Base-by-base conservation (phyloP, 306 rosid species). In the Acmispon strigosus region DNA sequence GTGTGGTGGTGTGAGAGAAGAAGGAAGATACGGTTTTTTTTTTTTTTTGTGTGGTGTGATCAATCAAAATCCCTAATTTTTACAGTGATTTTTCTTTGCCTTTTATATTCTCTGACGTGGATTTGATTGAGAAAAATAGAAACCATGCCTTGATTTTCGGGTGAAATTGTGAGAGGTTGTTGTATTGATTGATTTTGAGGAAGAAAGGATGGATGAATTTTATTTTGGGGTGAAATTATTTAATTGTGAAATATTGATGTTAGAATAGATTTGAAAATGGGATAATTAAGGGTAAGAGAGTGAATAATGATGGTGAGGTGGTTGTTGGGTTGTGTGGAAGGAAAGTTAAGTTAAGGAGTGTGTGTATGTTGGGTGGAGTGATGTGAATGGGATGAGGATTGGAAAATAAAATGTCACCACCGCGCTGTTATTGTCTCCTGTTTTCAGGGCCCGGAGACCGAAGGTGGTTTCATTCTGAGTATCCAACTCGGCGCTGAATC, bases 401-500 rank as follows among this genome's bases (percentile, higher is more conserved):
- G 29, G 50, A 61, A 10, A 64, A 39, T 9, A 9, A 39, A 12
- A 62, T 16, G 49, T 61, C 50, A 61, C 16, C 67, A 17, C 16
- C 11, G 39, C 18, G 32, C 54, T 63, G n/a, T n/a, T n/a, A n/a
- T n/a, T n/a, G n/a, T 12, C 56, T 18, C 0, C 58, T 18, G 58
- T 52, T 44, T 27, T 63, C 37, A 2, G 22, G 70, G 55, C 2
- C 70, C 54, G 36, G n/a, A 1, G n/a, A 4, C 6, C 41, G 3
- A 64, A 32, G 10, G 5, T 37, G 37, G 16, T 44, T 7, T 11
- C 39, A 55, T 37, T 56, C n/a, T 4, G 1, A 47, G 13, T 4
- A 71, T 81, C 90, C 87, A 59, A n/a, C 81, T 74, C 29, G 85
- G 81, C 89, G 53, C 82, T 84, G 85, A 85, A 63, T 82, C 82